phyloP scores from a whole-genome alignment of 495 filamentous ascomycete genomes.

The Umbilicaria muhlenbergii region DNA sequence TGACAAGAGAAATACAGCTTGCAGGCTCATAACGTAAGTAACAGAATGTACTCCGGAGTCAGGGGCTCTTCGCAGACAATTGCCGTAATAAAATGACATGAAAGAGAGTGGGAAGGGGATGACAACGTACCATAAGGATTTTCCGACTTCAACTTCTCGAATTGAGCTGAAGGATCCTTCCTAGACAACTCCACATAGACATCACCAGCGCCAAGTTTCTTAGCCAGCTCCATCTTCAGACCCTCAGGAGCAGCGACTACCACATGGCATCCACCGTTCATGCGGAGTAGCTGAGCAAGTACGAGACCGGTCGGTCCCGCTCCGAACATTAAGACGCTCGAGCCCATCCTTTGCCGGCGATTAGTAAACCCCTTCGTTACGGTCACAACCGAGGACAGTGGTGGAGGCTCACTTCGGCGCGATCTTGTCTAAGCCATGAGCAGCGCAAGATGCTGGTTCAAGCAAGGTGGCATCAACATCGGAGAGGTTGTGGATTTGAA shows the following conservation, averaged over 20 bases:
- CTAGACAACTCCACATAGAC: slow-evolving; percentile 47
- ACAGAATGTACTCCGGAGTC: neutral
- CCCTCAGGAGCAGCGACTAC: slow-evolving; percentile 51
- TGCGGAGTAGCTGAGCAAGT: slow-evolving; percentile 45
- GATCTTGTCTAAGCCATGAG: slow-evolving; percentile 59
- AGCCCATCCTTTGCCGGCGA: slow-evolving; percentile 9
- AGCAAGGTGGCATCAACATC: slow-evolving; percentile 59
- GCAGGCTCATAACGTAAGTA: neutral
- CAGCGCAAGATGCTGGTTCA: slow-evolving; percentile 56
- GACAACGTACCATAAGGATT: slow-evolving; percentile 40
- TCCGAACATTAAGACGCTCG: slow-evolving; percentile 30
- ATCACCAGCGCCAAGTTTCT: slow-evolving; percentile 49
- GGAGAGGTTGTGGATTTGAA: slow-evolving; percentile 53
- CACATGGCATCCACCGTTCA: slow-evolving; percentile 48
- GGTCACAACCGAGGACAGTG: slow-evolving; percentile 33
- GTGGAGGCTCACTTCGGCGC: slow-evolving; percentile 46
- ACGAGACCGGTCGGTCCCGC: slow-evolving; percentile 51
- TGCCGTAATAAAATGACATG: neutral
- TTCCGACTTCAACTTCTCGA: slow-evolving; percentile 42
- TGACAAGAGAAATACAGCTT: no score
- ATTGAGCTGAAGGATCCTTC: slow-evolving; percentile 36
- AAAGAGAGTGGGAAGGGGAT: neutral
- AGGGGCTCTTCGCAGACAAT: neutral
- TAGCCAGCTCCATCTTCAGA: slow-evolving; percentile 55
- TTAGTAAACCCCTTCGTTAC: no score